Evolutionary conservation across 495 filamentous ascomycete genomes (phyloP).

Genomic region (Podospora fimiseda): DNA sequence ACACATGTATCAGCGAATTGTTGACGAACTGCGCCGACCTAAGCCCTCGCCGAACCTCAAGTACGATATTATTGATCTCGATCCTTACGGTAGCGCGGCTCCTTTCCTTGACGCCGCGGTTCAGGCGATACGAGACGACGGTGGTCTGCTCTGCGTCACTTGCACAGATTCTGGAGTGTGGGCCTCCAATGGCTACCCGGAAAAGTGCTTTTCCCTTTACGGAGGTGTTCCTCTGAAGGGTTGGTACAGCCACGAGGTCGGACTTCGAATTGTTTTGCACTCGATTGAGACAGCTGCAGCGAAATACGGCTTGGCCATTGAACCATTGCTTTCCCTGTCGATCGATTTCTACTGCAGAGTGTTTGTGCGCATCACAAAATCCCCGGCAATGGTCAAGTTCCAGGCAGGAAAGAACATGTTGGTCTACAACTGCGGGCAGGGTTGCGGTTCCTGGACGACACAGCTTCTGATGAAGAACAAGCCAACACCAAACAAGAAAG

Average conservation of each 20-base stretch:
- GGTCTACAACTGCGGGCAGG: conserved; percentile 81
- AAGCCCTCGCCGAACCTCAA: conserved; percentile 32
- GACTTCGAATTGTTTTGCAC: conserved; percentile 78
- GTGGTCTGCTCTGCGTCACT: conserved; percentile 87
- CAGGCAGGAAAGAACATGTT: conserved; percentile 85
- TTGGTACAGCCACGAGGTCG: conserved; percentile 77
- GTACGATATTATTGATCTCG: conserved; percentile 93
- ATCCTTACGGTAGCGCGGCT: conserved; percentile 89
- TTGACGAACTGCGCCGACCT: conserved; percentile 30
- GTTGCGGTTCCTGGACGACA: conserved; percentile 81
- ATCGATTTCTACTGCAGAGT: conserved; percentile 94
- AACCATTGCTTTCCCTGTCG: conserved; percentile 84
- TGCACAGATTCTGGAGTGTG: conserved; percentile 94
- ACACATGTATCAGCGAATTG: conserved; percentile 77
- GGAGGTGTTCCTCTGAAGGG: conserved; percentile 84
- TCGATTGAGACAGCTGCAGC: conserved; percentile 70
- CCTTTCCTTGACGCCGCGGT: conserved; percentile 88
- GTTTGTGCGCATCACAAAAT: conserved; percentile 76
- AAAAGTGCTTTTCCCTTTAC: conserved; percentile 88
- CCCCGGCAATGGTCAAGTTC: conserved; percentile 80
- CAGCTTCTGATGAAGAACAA: conserved; percentile 67
- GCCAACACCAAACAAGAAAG: conserved; percentile 58
- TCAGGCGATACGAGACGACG: conserved; percentile 71
- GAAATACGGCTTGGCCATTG: conserved; percentile 82
- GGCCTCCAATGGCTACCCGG: conserved; percentile 85